phyloP scores from a whole-genome alignment of 164 flowering plant species.

The Taxillus chinensis region DNA sequence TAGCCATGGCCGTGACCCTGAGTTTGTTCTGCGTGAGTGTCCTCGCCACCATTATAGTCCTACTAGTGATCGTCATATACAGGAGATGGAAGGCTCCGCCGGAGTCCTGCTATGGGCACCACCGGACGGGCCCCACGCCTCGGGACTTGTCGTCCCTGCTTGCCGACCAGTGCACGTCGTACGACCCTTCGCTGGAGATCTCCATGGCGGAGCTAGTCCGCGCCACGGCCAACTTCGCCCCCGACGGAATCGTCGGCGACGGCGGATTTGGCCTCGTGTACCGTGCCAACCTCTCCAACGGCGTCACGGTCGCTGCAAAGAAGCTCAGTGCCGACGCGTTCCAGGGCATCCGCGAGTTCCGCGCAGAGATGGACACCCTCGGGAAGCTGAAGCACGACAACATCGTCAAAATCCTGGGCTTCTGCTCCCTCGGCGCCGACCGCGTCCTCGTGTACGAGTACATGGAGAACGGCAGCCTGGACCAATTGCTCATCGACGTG shows the following conservation, averaged over 20 bases:
- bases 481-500: slow-evolving; percentile 62
- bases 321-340: slow-evolving; percentile 63
- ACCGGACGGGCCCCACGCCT: slow-evolving; percentile 6
- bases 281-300: slow-evolving; percentile 43
- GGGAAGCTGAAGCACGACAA: slow-evolving; percentile 55
- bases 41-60: too few species aligned
- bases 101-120: neutral
- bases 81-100: neutral
- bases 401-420: slow-evolving; percentile 62
- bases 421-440: slow-evolving; percentile 50
- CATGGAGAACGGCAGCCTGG: slow-evolving; percentile 57
- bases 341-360: slow-evolving; percentile 77
- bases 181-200: slow-evolving; percentile 47
- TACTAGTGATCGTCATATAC: too few species aligned
- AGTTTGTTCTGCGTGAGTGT: too few species aligned
- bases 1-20: too few species aligned
- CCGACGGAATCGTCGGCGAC: slow-evolving; percentile 65
- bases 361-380: slow-evolving; percentile 81
- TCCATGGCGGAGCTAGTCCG: slow-evolving; percentile 54
- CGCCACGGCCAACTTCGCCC: slow-evolving; percentile 55
- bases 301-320: slow-evolving; percentile 65
- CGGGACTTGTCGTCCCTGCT: slow-evolving; percentile 15
- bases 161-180: slow-evolving; percentile 41
- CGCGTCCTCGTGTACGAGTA: slow-evolving; percentile 70
- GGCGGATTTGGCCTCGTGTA: slow-evolving; percentile 82